phyloP scores from a whole-genome alignment of 2,329 filamentous ascomycete species.

The Exserohilum rostratum region DNA sequence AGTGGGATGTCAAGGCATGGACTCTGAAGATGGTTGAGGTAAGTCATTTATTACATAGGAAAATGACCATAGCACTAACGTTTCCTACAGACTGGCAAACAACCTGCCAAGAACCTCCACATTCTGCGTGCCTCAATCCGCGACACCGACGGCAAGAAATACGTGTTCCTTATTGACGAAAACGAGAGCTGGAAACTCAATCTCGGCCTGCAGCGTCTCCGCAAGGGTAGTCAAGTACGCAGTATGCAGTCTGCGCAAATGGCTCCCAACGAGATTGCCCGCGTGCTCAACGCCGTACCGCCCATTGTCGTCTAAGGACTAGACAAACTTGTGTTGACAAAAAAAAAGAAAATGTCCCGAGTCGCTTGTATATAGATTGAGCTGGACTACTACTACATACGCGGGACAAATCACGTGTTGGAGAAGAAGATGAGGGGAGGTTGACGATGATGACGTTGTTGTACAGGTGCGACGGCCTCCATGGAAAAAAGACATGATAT shows the following conservation, averaged over 20 bases:
- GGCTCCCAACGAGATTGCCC: conserved; percentile 52
- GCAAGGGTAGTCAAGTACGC: conserved; percentile 62
- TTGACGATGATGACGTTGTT: no score
- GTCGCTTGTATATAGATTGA: no score
- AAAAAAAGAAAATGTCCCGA: no score
- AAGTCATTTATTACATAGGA: conserved; percentile 11
- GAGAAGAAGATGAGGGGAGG: no score
- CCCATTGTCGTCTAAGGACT: conserved; percentile 17
- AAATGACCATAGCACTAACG: conserved; percentile 12
- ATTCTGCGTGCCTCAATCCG: conserved; percentile 64
- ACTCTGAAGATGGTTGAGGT: conserved; percentile 87
- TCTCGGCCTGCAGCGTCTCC: conserved; percentile 62
- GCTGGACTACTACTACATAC: no score
- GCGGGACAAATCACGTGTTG: no score
- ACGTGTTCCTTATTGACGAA: conserved; percentile 65
- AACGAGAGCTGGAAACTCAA: conserved; percentile 68
- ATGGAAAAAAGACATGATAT: neutral
- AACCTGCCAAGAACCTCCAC: conserved; percentile 54
- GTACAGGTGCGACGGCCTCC: no score
- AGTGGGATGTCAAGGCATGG: conserved; percentile 99
- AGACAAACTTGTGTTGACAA: neutral
- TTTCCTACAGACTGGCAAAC: conserved; percentile 50
- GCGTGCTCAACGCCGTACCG: conserved; percentile 45
- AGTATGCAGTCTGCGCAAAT: conserved; percentile 60
- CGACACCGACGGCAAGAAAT: conserved; percentile 66